Conservation (phyloP, 305 asterid genomes). For the Fraxinus sp. region DNA sequence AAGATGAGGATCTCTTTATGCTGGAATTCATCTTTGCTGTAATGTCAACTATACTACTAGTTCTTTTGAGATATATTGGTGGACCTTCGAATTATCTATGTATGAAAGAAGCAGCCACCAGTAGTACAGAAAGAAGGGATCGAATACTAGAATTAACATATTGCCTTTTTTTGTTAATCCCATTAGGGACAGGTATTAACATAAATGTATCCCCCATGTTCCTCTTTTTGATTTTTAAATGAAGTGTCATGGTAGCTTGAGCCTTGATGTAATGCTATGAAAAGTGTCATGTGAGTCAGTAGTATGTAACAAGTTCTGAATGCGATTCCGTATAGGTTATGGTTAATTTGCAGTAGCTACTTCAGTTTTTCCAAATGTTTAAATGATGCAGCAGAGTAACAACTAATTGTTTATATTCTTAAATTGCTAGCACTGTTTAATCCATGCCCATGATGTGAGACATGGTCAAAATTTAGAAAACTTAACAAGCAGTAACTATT, state of each 20-base stretch:
- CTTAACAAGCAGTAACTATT: slow-evolving; percentile 1
- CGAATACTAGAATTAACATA: not conserved
- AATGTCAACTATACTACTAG: not conserved
- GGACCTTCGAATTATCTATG: not conserved
- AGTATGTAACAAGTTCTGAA: not conserved
- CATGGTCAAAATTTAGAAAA: not conserved
- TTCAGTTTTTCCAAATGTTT: not conserved
- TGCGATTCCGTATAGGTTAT: not conserved
- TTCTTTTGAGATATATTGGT: not conserved
- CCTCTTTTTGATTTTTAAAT: not conserved
- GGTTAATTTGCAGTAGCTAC: not conserved
- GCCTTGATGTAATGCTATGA: not conserved
- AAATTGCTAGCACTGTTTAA: not conserved
- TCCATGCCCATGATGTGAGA: not conserved
- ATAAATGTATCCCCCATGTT: not conserved
- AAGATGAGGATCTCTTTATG: not conserved
- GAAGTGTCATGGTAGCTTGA: not conserved
- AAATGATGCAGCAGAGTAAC: not conserved
- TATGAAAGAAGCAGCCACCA: not conserved
- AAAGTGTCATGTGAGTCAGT: not conserved
- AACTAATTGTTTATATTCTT: not conserved
- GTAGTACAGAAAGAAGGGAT: not conserved
- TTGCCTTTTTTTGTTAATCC: not conserved
- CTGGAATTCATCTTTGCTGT: not conserved
- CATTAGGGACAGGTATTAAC: not conserved